Percentiles rank a stretch among this genome's conserved stretches.
Conservation (phyloP, 2,329 filamentous ascomycete genomes). For the Calonectria honghensis region DNA sequence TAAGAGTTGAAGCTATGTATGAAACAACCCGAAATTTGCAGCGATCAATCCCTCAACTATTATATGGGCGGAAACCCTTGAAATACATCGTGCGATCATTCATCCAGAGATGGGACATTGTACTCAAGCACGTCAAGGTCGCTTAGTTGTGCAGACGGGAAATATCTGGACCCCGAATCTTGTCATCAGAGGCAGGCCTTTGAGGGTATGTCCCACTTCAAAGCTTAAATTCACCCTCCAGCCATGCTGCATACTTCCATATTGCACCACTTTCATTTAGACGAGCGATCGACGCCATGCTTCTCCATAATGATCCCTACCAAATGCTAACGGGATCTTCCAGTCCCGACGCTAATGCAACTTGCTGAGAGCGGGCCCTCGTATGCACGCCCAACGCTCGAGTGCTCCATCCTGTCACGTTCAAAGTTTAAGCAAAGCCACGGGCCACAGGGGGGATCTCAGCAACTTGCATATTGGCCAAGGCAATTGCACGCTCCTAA, state of each 20-base stretch:
- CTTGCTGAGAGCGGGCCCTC: slow-evolving; percentile 8
- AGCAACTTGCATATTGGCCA: slow-evolving; percentile 11
- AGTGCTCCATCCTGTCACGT: not conserved
- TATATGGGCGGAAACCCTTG: not conserved
- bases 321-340: not conserved
- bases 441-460: not conserved
- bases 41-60: not conserved
- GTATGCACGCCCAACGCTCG: not conserved
- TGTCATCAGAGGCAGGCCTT: not conserved
- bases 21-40: not conserved
- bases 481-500: too few relatives aligned
- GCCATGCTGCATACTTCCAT: not conserved
- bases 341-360: slow-evolving; percentile 7
- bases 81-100: not conserved
- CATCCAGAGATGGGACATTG: not conserved
- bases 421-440: not conserved
- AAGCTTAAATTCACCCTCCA: not conserved
- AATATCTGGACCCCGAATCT: not conserved
- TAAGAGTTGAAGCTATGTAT: not conserved
- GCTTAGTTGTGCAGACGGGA: not conserved
- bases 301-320: slow-evolving; percentile 3
- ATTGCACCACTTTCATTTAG: not conserved
- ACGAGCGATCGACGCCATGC: not conserved
- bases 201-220: not conserved
- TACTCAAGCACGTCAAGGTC: not conserved